phyloP scores from a whole-genome alignment of 805 yeast species.

The Starmerella bombi region DNA sequence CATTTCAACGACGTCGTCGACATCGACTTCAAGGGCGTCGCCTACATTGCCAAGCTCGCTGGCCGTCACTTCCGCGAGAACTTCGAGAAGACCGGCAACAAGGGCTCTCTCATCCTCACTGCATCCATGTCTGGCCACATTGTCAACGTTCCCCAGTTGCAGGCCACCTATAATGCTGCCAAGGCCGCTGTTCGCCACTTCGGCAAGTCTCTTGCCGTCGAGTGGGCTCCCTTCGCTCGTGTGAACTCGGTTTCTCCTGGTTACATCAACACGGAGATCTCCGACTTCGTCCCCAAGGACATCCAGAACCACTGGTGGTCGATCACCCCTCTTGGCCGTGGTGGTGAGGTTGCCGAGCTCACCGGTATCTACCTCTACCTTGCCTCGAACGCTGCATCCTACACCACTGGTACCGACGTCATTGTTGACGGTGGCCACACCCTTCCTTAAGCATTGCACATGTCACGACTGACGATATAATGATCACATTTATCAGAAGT shows the following conservation, averaged over 20 bases:
- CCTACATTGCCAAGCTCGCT: constrained; percentile 60
- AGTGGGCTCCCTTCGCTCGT: constrained; percentile 83
- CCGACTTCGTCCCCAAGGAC: constrained; percentile 36
- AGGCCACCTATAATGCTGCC: constrained; percentile 74
- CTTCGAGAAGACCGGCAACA: constrained; percentile 29
- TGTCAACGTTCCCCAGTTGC: constrained; percentile 75
- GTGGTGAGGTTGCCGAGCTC: constrained; percentile 58
- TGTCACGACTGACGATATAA: background rate
- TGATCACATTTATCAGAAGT: background rate
- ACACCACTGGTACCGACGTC: constrained; percentile 66
- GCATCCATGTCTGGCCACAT: constrained; percentile 85
- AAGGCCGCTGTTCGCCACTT: constrained; percentile 75
- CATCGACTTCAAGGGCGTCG: constrained; percentile 68
- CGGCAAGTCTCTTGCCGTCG: constrained; percentile 66
- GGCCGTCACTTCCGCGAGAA: constrained; percentile 64
- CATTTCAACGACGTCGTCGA: constrained; percentile 63
- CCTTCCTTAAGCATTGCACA: constrained; percentile 29
- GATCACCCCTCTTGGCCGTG: constrained; percentile 42
- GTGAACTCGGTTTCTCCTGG: constrained; percentile 77
- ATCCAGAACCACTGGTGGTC: constrained; percentile 39
- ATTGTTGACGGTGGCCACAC: constrained; percentile 70
- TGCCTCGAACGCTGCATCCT: constrained; percentile 70
- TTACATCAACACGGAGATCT: constrained; percentile 63
- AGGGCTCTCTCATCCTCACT: constrained; percentile 70
- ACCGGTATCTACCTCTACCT: constrained; percentile 69